Base-by-base conservation (phyloP, 495 filamentous ascomycete genomes). In the Aspergillus asperescens region DNA sequence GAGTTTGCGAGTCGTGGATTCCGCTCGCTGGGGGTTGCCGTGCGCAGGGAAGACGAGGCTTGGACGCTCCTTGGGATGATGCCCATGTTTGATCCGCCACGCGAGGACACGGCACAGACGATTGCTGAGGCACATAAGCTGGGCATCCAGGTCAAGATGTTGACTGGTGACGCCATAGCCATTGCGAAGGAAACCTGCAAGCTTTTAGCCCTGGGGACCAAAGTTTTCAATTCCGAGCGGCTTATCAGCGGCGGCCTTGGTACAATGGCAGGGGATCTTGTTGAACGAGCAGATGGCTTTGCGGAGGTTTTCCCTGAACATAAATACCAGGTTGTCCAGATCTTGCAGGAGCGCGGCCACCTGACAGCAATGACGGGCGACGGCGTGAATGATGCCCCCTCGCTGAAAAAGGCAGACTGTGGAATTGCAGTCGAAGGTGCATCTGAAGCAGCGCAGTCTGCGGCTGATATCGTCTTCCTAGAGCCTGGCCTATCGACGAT, bases 311-410 rank as follows among this genome's bases (percentile, higher is more conserved):
- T 95, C 79, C 91, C 91, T 50, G 89, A 96, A 72, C 91, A 96
- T 77, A 96, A 96, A 79, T 95, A 92, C 72, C 90, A 95, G 59
- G 91, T 96, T 63, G 91, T 96, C 58, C 88, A 95, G 71, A 94
- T 95, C 74, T 83, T 96, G 22, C 91, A 96, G 72, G 88, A 95
- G 73, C 88, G 91, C 77, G 91, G 91, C 60, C 92, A 95, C 77
- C 78, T 96, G 34, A 91, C 94, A 70, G 91, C 91, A 61, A 96
- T 96, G 91, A 96, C 91, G 72, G 91, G 91, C 74, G 91, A 96
- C 63, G 91, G 91, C 80, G 91, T 96, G 67, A 96, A 96, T 71
- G 91, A 96, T 72, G 91, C 91, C 41, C 91, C 91, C 25, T 95
- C 90, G 31, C 76, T 96, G 48, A 96, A 96, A 78, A 95, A 94